Evolutionary conservation across 768 basidiomycete species (phyloP), one percentile per base, ranked within the genome.

Genomic region (Fomitopsis serialis): DNA sequence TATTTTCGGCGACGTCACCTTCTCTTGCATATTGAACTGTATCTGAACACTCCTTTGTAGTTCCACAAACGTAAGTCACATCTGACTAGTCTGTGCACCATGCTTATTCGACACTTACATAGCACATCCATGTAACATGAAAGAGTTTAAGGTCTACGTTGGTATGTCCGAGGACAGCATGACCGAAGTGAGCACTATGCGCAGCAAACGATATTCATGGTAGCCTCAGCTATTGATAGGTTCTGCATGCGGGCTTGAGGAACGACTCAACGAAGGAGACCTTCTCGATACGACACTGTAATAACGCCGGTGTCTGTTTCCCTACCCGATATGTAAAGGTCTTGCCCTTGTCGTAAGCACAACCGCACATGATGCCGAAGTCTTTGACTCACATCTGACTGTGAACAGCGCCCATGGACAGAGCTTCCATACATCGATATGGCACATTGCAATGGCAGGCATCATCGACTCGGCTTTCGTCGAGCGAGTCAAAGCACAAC

Each of bases 121-220:
- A 91, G 89, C 78, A 19, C 89, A 91, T 67, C 87, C 88, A 29
- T 92, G 90, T 63, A 90, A 90, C 61, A 84, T 88, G 83, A 89
- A 88, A 63, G 87, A 90, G 52, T 87, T 92, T 73, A 85, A 84
- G 64, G 63, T 91, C 11, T 82, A 79, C 54, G 78, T 84, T 19
- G 90, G 89, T 6, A 68, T 78, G 36, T 74, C 78, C 22, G 75
- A 80, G 54, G 82, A 88, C 59, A 78, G 79, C 61, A 78, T 92
- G 79, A 79, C 73, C 2, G 82, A 90, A 62, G 79, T 57, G 42
- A 15, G 25, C 22, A 17, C 40, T 42, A 36, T 17, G 13, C 37
- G 6, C 5, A 17, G 37, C 15, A 17, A 19, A 5, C 6, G 6
- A 6, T 17, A 40, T 22, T 9, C 4, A 24, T 51, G 25, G 9